A percentile compares a stretch with the other conserved stretches of the same genome.
These are phyloP conservation scores for Trichoderma sp. DNA, from an alignment of 2,329 filamentous ascomycete genomes.

Conservation along the genomic window DNA sequence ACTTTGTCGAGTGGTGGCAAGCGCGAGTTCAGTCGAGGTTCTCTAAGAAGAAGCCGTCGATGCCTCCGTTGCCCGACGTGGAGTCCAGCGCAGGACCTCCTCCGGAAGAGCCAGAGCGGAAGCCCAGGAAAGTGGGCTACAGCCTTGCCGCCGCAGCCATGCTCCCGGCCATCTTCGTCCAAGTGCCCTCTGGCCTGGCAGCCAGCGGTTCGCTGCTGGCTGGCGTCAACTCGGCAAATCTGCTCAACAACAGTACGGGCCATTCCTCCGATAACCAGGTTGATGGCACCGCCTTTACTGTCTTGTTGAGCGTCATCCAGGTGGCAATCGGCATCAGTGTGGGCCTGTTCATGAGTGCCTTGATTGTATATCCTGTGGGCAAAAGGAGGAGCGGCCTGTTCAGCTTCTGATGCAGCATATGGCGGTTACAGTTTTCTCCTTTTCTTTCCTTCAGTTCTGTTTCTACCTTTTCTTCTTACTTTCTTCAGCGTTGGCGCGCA, in stretches of 20 bases:
- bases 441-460: not conserved
- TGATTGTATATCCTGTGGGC: conserved; percentile 59
- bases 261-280: conserved; percentile 35
- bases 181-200: conserved; percentile 65
- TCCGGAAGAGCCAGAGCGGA: conserved; percentile 35
- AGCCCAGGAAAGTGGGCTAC: conserved; percentile 61
- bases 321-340: conserved; percentile 65
- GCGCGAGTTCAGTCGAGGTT: conserved; percentile 45
- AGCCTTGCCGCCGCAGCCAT: conserved; percentile 82
- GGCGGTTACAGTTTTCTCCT: too few relatives aligned
- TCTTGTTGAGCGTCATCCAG: conserved; percentile 61
- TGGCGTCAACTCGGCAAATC: conserved; percentile 59
- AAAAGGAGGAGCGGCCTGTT: conserved; percentile 61
- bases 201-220: conserved; percentile 61
- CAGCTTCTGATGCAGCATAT: conserved; percentile 47
- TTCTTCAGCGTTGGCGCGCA: not conserved
- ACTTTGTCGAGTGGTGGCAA: conserved; percentile 55
- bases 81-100: conserved; percentile 38
- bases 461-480: not conserved
- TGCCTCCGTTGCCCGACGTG: conserved; percentile 40
- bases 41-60: conserved; percentile 35
- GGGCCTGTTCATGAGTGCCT: conserved; percentile 58
- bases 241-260: conserved; percentile 48
- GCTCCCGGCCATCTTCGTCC: conserved; percentile 81
- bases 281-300: conserved; percentile 54